A percentile compares a stretch with the other conserved stretches of the same genome.
These are phyloP conservation scores for Pythium folliculosum DNA, from an alignment of 352 stramenopile genomes.

Conservation along the genomic window DNA sequence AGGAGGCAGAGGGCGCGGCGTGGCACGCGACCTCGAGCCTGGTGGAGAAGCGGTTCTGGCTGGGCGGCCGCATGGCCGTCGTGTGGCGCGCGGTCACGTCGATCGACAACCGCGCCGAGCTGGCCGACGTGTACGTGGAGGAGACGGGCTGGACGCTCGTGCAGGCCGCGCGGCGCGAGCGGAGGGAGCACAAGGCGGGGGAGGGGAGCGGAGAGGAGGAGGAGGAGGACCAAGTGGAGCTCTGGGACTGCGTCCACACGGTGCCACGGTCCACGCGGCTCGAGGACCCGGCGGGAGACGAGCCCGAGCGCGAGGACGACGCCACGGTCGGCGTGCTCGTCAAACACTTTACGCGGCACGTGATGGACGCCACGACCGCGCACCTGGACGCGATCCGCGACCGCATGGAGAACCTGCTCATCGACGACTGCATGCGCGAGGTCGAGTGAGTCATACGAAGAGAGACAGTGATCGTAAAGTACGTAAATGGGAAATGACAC, in stretches of 20 bases:
- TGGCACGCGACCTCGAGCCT: conserved; percentile 4
- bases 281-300: background rate
- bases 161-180: background rate
- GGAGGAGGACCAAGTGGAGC: background rate
- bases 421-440: conserved; percentile 11
- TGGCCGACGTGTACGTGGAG: conserved; percentile 6
- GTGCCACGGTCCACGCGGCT: conserved; percentile 3
- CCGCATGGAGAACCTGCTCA: conserved; percentile 8
- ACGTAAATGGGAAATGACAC: too few relatives aligned
- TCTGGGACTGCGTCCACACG: conserved; percentile 1
- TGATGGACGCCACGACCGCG: conserved; percentile 4
- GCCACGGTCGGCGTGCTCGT: too few relatives aligned
- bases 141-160: conserved; percentile 4
- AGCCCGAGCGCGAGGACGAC: background rate
- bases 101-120: background rate
- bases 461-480: too few relatives aligned
- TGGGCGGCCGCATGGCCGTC: background rate
- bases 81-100: conserved; percentile 10
- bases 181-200: too few relatives aligned
- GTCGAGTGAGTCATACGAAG: background rate
- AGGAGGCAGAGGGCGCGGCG: background rate
- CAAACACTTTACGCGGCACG: conserved; percentile 2
- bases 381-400: conserved; percentile 4
- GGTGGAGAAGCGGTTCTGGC: conserved; percentile 1
- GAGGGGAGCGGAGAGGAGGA: background rate